A percentile compares a stretch with the other conserved stretches of the same genome.
These are phyloP conservation scores for Juglanconis sp. DNA, from an alignment of 2,329 filamentous ascomycete genomes.

Conservation along the genomic window DNA sequence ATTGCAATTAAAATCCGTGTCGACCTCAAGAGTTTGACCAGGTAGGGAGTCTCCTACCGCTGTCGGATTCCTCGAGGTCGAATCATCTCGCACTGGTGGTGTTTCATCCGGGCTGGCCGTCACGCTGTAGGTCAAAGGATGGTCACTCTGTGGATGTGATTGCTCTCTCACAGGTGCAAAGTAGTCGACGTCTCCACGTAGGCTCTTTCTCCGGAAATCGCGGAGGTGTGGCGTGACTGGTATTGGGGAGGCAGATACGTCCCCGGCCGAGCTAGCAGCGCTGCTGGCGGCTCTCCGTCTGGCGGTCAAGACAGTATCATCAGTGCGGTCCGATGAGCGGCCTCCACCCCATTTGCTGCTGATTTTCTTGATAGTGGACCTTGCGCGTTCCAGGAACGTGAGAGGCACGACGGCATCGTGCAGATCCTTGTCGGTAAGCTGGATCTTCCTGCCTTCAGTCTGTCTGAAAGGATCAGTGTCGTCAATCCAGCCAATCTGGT, in stretches of 20 bases:
- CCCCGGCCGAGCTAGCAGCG: slow-evolving; percentile 61
- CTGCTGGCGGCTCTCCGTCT: slow-evolving; percentile 59
- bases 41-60: slow-evolving; percentile 34
- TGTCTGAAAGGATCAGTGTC: slow-evolving; percentile 83
- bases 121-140: slow-evolving; percentile 73
- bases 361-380: slow-evolving; percentile 70
- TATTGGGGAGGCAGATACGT: slow-evolving; percentile 40
- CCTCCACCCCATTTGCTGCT: slow-evolving; percentile 63
- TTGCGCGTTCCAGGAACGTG: slow-evolving; percentile 79
- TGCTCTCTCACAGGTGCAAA: slow-evolving; percentile 39
- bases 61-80: slow-evolving; percentile 36
- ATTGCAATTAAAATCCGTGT: slow-evolving; percentile 34
- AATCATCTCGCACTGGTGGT: slow-evolving; percentile 28
- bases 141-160: slow-evolving; percentile 51
- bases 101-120: slow-evolving; percentile 63
- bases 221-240: slow-evolving; percentile 52
- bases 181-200: slow-evolving; percentile 51
- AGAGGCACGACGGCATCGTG: slow-evolving; percentile 87
- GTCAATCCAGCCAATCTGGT: slow-evolving; percentile 81
- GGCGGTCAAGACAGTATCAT: slow-evolving; percentile 40
- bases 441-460: slow-evolving; percentile 78
- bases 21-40: slow-evolving; percentile 31
- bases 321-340: slow-evolving; percentile 50
- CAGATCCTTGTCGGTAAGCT: slow-evolving; percentile 88
- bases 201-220: slow-evolving; percentile 50